These are phyloP conservation scores for Sporothrix variecibatus DNA, from an alignment of 2,329 filamentous ascomycete genomes.

Conservation along the genomic window DNA sequence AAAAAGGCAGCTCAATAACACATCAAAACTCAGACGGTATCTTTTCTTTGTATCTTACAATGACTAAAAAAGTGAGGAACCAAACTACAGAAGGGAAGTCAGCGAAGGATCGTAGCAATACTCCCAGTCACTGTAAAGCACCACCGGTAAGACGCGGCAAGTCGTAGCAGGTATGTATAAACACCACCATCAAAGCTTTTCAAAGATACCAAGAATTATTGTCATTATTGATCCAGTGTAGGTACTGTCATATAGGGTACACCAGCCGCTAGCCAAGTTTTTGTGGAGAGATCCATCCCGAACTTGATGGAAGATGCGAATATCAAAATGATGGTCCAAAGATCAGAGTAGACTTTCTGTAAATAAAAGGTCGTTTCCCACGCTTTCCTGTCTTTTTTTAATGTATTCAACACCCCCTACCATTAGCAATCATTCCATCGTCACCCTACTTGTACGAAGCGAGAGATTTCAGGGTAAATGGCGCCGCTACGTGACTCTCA, in stretches of 20 bases:
- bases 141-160: too few species aligned
- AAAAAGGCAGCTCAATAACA: too few species aligned
- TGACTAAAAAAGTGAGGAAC: too few species aligned
- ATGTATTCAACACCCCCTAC: background rate
- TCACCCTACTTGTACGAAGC: background rate
- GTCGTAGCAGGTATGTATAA: too few species aligned
- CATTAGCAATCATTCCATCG: background rate
- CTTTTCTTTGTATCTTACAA: too few species aligned
- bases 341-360: background rate
- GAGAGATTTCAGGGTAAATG: background rate
- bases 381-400: background rate
- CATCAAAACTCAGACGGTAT: too few species aligned
- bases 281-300: background rate
- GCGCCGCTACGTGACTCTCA: background rate
- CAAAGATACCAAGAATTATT: background rate
- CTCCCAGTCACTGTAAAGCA: too few species aligned
- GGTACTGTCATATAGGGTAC: background rate
- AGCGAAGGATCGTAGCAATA: too few species aligned
- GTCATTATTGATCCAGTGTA: background rate
- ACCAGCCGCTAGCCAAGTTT: background rate
- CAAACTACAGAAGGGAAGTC: too few species aligned
- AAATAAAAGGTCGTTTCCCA: background rate
- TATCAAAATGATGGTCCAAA: background rate
- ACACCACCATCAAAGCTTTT: too few species aligned
- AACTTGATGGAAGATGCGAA: background rate